Conservation (phyloP, 331 rosid species). For the Pyrus hybrid region DNA sequence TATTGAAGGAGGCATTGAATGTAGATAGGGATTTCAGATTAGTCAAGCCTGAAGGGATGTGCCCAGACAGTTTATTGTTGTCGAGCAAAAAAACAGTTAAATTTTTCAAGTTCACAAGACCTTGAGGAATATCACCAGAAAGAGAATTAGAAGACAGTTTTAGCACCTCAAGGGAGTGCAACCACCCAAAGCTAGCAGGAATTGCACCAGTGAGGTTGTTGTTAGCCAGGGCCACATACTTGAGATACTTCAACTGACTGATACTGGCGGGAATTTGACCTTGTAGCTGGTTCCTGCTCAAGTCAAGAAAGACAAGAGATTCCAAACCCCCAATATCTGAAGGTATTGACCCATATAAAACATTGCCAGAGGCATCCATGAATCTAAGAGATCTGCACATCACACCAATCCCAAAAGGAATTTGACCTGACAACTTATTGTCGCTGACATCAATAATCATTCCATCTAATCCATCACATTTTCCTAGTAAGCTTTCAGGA, state of each 20-base stretch:
- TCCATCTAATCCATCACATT: constrained; percentile 22
- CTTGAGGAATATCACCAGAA: constrained; percentile 31
- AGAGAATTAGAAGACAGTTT: constrained; percentile 31
- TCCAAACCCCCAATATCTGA: constrained; percentile 21
- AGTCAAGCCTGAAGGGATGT: constrained; percentile 22
- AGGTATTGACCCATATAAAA: constrained; percentile 24
- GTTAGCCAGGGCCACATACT: constrained; percentile 30
- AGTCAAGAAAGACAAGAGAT: constrained; percentile 31
- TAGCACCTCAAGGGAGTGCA: constrained; percentile 25
- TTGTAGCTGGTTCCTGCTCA: constrained; percentile 29
- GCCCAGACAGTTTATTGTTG: constrained; percentile 25
- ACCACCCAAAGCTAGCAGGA: constrained; percentile 24
- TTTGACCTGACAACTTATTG: constrained; percentile 21
- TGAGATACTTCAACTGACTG: constrained; percentile 23
- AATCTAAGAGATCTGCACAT: constrained; percentile 25
- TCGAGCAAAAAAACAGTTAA: constrained; percentile 30
- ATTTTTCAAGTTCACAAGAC: constrained; percentile 22
- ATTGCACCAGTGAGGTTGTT: constrained; percentile 34
- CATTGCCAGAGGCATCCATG: constrained; percentile 33
- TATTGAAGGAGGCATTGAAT: constrained; percentile 27
- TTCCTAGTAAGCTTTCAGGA: constrained; percentile 14
- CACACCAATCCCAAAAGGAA: constrained; percentile 19
- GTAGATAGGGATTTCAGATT: constrained; percentile 17
- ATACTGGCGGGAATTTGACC: constrained; percentile 26
- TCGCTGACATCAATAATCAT: constrained; percentile 24